Evolutionary conservation across 1,139 yeast genomes (phyloP).

Genomic region (Suhomyces guaymorum): DNA sequence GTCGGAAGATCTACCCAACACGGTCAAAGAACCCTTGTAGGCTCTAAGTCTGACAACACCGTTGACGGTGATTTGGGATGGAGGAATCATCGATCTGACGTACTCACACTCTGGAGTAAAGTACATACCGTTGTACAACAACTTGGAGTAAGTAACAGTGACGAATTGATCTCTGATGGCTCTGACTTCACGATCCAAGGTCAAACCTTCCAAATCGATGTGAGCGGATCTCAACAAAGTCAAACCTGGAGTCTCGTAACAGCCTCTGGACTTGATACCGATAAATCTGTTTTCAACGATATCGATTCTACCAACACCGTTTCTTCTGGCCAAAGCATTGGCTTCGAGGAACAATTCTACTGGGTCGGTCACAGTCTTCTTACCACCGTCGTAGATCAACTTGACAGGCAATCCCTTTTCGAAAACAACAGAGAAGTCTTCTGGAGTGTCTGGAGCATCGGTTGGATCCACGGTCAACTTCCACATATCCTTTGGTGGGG

Average conservation of each 20-base stretch:
- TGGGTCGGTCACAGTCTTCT: conserved; percentile 69
- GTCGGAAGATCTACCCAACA: conserved; percentile 91
- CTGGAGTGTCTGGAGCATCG: conserved; percentile 94
- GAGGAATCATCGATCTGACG: conserved; percentile 87
- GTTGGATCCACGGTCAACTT: conserved; percentile 93
- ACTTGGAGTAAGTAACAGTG: conserved; percentile 86
- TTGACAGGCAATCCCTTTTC: conserved; percentile 86
- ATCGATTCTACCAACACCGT: conserved; percentile 99
- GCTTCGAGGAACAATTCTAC: conserved; percentile 92
- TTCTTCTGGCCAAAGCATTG: conserved; percentile 94
- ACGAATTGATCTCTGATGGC: conserved; percentile 95
- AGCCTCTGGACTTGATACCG: conserved; percentile 98
- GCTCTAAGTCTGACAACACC: conserved; percentile 93
- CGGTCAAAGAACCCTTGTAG: conserved; percentile 83
- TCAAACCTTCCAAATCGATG: conserved; percentile 94
- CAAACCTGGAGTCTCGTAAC: conserved; percentile 98
- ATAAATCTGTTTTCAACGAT: conserved; percentile 98
- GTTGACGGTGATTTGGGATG: conserved; percentile 92
- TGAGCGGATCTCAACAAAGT: conserved; percentile 92
- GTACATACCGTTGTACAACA: conserved; percentile 95
- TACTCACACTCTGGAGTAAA: conserved; percentile 98
- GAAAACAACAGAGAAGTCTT: conserved; percentile 79
- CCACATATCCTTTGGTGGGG: conserved; percentile 99
- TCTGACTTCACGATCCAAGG: conserved; percentile 96
- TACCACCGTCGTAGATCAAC: conserved; percentile 66